These are phyloP conservation scores for Saccharum hybrid DNA, from an alignment of 202 grass and related monocot species.

Conservation along the genomic window DNA sequence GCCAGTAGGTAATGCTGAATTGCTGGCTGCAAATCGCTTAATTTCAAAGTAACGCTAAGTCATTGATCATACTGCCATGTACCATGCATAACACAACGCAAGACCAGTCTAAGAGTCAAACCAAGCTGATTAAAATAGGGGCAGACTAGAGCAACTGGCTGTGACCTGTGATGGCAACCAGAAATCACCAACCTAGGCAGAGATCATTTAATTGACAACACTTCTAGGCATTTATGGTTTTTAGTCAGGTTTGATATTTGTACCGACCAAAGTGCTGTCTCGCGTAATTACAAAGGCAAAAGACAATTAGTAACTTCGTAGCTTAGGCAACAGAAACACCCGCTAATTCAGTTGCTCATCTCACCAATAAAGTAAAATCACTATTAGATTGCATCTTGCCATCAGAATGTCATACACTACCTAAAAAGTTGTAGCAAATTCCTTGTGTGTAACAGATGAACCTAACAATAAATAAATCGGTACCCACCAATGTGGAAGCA, in stretches of 20 bases:
- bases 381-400: neutral
- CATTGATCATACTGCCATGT: slow-evolving; percentile 1
- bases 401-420: neutral
- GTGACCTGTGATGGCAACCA: neutral
- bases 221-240: neutral
- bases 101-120: slow-evolving; percentile 4
- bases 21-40: neutral
- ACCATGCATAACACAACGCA: neutral
- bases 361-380: neutral
- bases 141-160: neutral
- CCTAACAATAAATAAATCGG: neutral
- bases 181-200: neutral
- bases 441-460: neutral
- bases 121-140: neutral
- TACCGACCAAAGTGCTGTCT: neutral
- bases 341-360: neutral
- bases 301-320: neutral
- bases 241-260: neutral
- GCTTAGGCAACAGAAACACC: neutral
- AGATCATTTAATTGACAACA: neutral
- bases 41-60: neutral
- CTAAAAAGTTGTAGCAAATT: neutral
- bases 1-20: neutral
- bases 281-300: neutral
- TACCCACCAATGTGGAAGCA: slow-evolving; percentile 10